These are phyloP conservation scores for Plasmodium sp. DNA, from an alignment of 169 alveolate species.

Conservation along the genomic window DNA sequence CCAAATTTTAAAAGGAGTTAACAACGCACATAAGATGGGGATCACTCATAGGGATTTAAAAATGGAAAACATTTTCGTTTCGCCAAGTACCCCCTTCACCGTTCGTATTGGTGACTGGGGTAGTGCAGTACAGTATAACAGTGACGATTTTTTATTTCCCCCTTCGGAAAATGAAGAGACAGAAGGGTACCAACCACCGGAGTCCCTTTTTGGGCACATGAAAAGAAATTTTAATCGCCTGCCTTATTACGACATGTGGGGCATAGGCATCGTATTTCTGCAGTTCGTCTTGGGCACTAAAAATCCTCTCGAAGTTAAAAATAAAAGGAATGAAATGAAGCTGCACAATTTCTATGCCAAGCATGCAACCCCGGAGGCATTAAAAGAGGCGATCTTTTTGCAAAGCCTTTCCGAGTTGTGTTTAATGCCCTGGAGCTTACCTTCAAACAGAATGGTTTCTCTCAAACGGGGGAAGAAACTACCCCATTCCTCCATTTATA, in stretches of 20 bases:
- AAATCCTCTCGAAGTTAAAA: slow-evolving; percentile 66
- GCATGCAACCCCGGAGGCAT: slow-evolving; percentile 25
- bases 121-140: slow-evolving; percentile 52
- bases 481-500: slow-evolving; percentile 13
- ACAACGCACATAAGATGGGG: slow-evolving; percentile 37
- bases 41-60: slow-evolving; percentile 70
- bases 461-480: not conserved
- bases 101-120: slow-evolving; percentile 76
- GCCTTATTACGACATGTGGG: slow-evolving; percentile 75
- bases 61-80: slow-evolving; percentile 71
- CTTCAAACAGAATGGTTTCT: slow-evolving; percentile 1
- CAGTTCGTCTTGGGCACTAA: slow-evolving; percentile 68
- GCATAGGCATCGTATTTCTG: slow-evolving; percentile 50
- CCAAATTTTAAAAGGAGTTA: slow-evolving; percentile 63
- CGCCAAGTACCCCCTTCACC: slow-evolving; percentile 56
- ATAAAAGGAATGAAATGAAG: slow-evolving; percentile 37
- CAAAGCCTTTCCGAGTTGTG: slow-evolving; percentile 65
- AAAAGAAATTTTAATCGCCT: slow-evolving; percentile 45
- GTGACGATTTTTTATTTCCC: slow-evolving; percentile 11
- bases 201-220: slow-evolving; percentile 71
- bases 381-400: slow-evolving; percentile 59
- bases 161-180: slow-evolving; percentile 64
- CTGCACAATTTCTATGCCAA: slow-evolving; percentile 30
- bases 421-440: slow-evolving; percentile 20
- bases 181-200: slow-evolving; percentile 73